phyloP scores from a whole-genome alignment of 2,329 filamentous ascomycete species.

The Ceratocystis huliohia region DNA sequence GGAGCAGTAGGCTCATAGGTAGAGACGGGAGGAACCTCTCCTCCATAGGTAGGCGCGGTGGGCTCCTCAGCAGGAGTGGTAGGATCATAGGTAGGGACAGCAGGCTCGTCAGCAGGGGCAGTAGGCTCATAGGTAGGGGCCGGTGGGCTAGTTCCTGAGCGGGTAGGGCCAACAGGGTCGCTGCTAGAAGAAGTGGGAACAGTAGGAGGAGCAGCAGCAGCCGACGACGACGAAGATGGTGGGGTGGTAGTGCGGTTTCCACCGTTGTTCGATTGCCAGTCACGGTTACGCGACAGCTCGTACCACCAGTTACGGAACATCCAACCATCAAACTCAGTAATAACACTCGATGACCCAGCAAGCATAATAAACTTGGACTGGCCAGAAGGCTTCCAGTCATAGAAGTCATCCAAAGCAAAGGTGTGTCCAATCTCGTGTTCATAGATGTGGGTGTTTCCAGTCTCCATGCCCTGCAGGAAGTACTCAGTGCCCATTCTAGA shows the following conservation, averaged over 20 bases:
- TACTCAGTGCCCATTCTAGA: conserved; percentile 34
- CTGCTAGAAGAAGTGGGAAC: not conserved
- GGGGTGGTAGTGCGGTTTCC: not conserved
- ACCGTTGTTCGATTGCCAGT: conserved; percentile 23
- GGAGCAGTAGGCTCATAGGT: not conserved
- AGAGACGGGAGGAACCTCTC: not conserved
- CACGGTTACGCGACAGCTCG: conserved; percentile 26
- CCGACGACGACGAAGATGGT: not conserved
- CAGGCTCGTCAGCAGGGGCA: not conserved
- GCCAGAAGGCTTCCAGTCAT: conserved; percentile 34
- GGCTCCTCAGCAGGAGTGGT: not conserved
- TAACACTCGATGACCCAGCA: conserved; percentile 31
- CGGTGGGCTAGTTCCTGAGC: too few species aligned
- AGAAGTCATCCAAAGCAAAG: conserved; percentile 33
- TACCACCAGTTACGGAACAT: conserved; percentile 38
- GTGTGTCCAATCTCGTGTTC: conserved; percentile 37
- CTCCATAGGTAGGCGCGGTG: too few species aligned
- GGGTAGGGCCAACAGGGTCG: not conserved
- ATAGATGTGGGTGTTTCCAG: conserved; percentile 33
- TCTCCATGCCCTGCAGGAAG: conserved; percentile 30
- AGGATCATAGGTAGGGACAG: too few species aligned
- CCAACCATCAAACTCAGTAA: conserved; percentile 39
- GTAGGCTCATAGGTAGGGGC: not conserved
- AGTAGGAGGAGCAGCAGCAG: not conserved
- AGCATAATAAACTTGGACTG: conserved; percentile 35